These are phyloP conservation scores for Ploettnerulaceae sp. DNA, from an alignment of 2,329 filamentous ascomycete genomes.

Conservation along the genomic window DNA sequence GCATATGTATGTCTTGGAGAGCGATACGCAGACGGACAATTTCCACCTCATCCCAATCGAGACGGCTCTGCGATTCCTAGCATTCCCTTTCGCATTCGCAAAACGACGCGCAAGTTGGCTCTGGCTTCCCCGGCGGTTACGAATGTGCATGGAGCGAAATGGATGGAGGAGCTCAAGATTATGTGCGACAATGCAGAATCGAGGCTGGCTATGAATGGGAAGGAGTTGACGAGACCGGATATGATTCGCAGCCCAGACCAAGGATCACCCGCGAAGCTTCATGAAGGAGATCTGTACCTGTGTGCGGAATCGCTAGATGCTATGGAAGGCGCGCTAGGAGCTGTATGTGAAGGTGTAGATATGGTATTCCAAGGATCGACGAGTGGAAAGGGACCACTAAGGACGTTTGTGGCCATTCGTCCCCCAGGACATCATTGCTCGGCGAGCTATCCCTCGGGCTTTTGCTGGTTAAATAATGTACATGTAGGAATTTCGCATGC, in stretches of 20 bases:
- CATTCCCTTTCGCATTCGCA: conserved; percentile 79
- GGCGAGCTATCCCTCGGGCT: conserved; percentile 81
- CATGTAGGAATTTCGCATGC: conserved; percentile 94
- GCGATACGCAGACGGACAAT: conserved; percentile 65
- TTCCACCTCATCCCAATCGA: conserved; percentile 61
- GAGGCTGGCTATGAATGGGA: conserved; percentile 70
- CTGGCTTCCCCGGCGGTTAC: conserved; percentile 75
- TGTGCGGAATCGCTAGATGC: conserved; percentile 81
- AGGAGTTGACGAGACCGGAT: conserved; percentile 69
- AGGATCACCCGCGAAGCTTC: conserved; percentile 51
- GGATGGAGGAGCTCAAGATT: conserved; percentile 85
- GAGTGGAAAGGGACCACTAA: conserved; percentile 52
- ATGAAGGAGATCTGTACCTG: conserved; percentile 87
- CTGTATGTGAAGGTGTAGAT: conserved; percentile 90
- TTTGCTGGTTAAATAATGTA: conserved; percentile 98
- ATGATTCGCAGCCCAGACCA: conserved; percentile 48
- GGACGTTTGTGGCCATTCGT: conserved; percentile 87
- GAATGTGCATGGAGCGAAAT: conserved; percentile 83
- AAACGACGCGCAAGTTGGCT: conserved; percentile 66
- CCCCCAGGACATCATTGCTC: conserved; percentile 97
- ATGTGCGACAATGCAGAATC: conserved; percentile 80
- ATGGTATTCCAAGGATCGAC: conserved; percentile 59
- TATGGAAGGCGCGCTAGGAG: conserved; percentile 85
- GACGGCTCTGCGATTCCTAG: conserved; percentile 47
- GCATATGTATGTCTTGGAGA: conserved; percentile 90